These are phyloP conservation scores for Gymnopus androsaceus DNA, from an alignment of 1,284 basidiomycete genomes.

Conservation along the genomic window DNA sequence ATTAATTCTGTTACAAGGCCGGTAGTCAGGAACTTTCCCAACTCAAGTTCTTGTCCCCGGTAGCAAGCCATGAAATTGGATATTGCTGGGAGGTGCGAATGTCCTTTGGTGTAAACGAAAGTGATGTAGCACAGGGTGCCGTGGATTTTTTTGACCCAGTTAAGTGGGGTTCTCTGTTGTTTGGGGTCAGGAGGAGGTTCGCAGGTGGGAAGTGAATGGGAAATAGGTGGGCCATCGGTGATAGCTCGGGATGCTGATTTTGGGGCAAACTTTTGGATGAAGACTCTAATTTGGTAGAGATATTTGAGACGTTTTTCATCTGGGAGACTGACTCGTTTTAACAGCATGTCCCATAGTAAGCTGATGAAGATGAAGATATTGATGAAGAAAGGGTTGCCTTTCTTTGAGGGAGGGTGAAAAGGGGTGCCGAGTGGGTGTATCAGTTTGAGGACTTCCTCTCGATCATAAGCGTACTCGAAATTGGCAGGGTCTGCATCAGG, in stretches of 20 bases:
- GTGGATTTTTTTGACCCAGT: no score
- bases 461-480: conserved; percentile 10
- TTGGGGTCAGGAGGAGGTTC: no score
- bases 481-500: no score
- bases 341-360: conserved; percentile 21
- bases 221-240: no score
- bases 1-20: not conserved
- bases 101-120: no score
- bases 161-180: no score
- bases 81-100: no score
- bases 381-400: conserved; percentile 19
- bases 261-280: conserved; percentile 5
- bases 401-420: conserved; percentile 16
- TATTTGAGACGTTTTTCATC: conserved; percentile 22
- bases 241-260: not conserved
- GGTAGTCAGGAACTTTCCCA: not conserved
- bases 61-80: no score
- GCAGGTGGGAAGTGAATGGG: no score
- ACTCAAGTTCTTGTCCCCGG: not conserved
- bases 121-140: no score
- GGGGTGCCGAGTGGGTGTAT: conserved; percentile 6
- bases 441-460: not conserved
- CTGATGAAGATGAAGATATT: no score
- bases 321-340: conserved; percentile 15
- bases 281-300: conserved; percentile 1